A percentile compares a stretch with the other conserved stretches of the same genome.
Evolutionary conservation across 148 eudicot genomes (phyloP).

Genomic region (Vaccinium darrowii): DNA sequence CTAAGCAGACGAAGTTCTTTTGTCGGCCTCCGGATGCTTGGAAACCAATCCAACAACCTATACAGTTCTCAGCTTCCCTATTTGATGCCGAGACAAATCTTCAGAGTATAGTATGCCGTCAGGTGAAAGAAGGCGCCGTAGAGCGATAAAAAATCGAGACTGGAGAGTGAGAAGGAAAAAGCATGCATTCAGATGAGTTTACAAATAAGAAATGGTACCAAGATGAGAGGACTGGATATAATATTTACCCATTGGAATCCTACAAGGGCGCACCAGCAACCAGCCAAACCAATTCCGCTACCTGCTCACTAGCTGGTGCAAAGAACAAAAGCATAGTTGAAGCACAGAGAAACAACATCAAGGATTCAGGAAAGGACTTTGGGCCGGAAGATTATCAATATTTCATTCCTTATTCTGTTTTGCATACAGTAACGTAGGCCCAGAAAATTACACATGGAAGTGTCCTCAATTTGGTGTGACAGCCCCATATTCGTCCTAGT

Average conservation of each 20-base stretch:
- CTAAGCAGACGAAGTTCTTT: neutral
- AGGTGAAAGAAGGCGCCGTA: constrained; percentile 59
- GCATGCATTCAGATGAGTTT: neutral
- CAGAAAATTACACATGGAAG: neutral
- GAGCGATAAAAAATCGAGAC: constrained; percentile 63
- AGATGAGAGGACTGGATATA: neutral
- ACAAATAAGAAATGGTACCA: neutral
- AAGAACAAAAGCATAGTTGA: constrained; percentile 6
- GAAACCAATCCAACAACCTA: constrained; percentile 23
- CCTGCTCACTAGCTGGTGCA: constrained; percentile 47
- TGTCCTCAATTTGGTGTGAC: neutral
- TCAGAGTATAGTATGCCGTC: constrained; percentile 67
- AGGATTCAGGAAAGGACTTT: neutral
- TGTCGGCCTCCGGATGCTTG: neutral
- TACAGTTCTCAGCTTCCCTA: constrained; percentile 48
- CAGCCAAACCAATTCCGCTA: constrained; percentile 56
- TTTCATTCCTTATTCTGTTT: neutral
- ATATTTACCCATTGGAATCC: constrained; percentile 69
- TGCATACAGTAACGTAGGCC: neutral
- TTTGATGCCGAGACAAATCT: constrained; percentile 39
- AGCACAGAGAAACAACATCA: neutral
- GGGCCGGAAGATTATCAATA: neutral
- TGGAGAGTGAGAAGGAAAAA: constrained; percentile 19
- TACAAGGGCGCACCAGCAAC: constrained; percentile 72
- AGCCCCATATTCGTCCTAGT: neutral